These are phyloP conservation scores for Leptographium wingfieldii DNA, from an alignment of 2,329 filamentous ascomycete genomes.

Conservation along the genomic window DNA sequence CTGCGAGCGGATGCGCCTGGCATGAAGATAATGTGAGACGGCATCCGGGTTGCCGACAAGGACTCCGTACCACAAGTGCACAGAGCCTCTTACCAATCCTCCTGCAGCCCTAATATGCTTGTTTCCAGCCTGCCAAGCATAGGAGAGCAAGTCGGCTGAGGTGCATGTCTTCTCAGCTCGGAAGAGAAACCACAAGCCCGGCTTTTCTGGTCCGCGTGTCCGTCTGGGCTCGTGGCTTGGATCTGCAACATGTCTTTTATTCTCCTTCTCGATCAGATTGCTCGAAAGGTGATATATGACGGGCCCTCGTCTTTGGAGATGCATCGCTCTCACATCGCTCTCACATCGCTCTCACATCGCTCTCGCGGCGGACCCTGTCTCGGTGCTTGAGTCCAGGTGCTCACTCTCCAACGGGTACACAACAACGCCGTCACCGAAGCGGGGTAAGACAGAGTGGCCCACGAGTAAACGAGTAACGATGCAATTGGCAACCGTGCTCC, in stretches of 20 bases:
- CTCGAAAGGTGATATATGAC: not conserved
- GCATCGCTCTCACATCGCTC: not conserved
- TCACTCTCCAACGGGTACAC: not conserved
- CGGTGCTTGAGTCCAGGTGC: not conserved
- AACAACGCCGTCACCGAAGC: not conserved
- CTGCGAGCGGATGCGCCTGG: too few relatives aligned
- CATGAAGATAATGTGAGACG: too few relatives aligned
- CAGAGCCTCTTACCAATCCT: too few relatives aligned
- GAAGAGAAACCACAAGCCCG: too few relatives aligned
- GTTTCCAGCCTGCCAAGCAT: not conserved
- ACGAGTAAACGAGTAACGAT: not conserved
- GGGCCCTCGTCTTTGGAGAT: not conserved
- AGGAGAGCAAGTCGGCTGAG: too few relatives aligned
- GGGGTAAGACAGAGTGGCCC: not conserved
- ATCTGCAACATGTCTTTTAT: not conserved
- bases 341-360: not conserved
- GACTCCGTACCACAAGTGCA: not conserved
- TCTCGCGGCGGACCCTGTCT: not conserved
- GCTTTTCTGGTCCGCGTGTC: too few relatives aligned
- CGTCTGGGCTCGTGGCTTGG: not conserved
- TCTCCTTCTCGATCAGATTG: not conserved
- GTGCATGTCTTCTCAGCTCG: too few relatives aligned
- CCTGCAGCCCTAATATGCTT: not conserved
- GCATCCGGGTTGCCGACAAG: not conserved
- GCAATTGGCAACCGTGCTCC: not conserved